Evolutionary conservation across 768 basidiomycete genomes (phyloP).

Genomic region (Chalciporus pseudorubinellus): DNA sequence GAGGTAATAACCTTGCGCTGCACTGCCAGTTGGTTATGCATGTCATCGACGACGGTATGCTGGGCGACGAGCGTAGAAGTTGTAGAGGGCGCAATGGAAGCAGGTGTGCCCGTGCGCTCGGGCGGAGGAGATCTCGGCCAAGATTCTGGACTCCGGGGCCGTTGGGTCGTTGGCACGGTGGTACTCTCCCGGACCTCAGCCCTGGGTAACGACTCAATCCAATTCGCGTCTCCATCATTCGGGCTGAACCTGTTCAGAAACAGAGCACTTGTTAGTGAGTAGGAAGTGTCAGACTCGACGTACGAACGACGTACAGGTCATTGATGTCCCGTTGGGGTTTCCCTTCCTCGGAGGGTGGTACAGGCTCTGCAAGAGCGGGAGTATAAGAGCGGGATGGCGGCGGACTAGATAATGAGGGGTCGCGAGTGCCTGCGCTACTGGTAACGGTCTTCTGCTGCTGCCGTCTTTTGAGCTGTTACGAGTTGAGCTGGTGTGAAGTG

Average conservation of each 20-base stretch:
- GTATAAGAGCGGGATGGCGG: slow-evolving; percentile 51
- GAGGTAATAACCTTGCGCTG: slow-evolving; percentile 17
- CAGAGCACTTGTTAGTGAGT: slow-evolving; percentile 7
- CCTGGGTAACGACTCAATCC: slow-evolving; percentile 61
- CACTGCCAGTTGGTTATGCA: slow-evolving; percentile 15
- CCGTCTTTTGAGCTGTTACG: slow-evolving; percentile 70
- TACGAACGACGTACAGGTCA: slow-evolving; percentile 58
- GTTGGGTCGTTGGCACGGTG: slow-evolving; percentile 32
- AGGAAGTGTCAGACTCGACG: not conserved
- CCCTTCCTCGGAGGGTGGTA: slow-evolving; percentile 36
- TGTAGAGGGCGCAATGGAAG: slow-evolving; percentile 4
- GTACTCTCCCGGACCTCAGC: slow-evolving; percentile 31
- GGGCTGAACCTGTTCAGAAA: slow-evolving; percentile 42
- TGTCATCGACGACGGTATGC: slow-evolving; percentile 11
- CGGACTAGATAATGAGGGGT: slow-evolving; percentile 38
- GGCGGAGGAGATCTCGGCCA: slow-evolving; percentile 18
- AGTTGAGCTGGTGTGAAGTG: slow-evolving; percentile 1
- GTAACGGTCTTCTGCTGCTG: slow-evolving; percentile 61
- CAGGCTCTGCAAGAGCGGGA: slow-evolving; percentile 45
- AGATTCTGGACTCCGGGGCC: slow-evolving; percentile 23
- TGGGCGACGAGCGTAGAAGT: not conserved
- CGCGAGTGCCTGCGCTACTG: slow-evolving; percentile 34
- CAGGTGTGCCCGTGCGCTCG: slow-evolving; percentile 9
- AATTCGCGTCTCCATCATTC: slow-evolving; percentile 45
- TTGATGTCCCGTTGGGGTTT: slow-evolving; percentile 47